Evolutionary conservation across 2,329 filamentous ascomycete genomes (phyloP).

Genomic region (Cladorrhinum sp.): DNA sequence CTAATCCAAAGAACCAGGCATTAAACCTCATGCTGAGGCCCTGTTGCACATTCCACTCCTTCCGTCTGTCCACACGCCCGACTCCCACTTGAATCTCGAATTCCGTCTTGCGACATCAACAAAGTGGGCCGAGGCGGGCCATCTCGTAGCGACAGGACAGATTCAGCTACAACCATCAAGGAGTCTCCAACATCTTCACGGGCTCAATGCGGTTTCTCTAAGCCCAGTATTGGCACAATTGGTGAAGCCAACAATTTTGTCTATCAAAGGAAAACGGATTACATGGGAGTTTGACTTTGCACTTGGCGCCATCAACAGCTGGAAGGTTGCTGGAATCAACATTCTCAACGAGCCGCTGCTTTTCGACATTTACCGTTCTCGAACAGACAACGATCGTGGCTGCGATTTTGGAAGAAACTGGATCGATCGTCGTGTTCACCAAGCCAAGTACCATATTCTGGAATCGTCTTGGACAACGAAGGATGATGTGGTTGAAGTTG

Average conservation of each 20-base stretch:
- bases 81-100: constrained; percentile 48
- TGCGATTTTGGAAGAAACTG: constrained; percentile 56
- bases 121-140: constrained; percentile 51
- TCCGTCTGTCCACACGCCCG: constrained; percentile 30
- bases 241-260: constrained; percentile 22
- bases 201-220: not conserved
- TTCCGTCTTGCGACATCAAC: constrained; percentile 44
- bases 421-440: constrained; percentile 46
- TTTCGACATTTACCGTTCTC: constrained; percentile 61
- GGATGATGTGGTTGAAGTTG: constrained; percentile 39
- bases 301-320: constrained; percentile 42
- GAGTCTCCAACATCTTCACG: constrained; percentile 26
- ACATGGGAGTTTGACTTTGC: constrained; percentile 45
- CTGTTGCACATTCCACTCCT: constrained; percentile 35
- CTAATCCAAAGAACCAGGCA: constrained; percentile 30
- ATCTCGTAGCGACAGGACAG: constrained; percentile 52
- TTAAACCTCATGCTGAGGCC: constrained; percentile 43
- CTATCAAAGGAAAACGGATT: constrained; percentile 36
- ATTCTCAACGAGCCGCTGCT: constrained; percentile 44
- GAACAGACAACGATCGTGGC: constrained; percentile 63
- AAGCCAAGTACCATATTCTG: constrained; percentile 43
- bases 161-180: constrained; percentile 35
- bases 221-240: not conserved
- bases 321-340: constrained; percentile 38
- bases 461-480: constrained; percentile 33